Evolutionary conservation across 495 filamentous ascomycete species (phyloP).

Genomic region (Glarea lozoyensis): DNA sequence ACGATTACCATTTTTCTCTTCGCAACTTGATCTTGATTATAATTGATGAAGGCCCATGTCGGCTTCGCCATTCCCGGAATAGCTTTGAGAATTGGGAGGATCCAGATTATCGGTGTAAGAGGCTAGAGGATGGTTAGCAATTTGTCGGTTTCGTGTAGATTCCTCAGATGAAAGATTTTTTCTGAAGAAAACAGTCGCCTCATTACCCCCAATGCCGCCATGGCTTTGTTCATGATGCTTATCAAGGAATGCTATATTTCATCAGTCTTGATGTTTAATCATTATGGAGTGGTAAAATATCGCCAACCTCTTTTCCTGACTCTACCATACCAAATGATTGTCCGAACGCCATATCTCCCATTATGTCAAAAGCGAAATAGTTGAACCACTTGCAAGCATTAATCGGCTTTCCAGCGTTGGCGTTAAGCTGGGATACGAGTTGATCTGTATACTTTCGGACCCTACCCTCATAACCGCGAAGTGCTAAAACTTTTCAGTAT

Average conservation of each 20-base stretch:
- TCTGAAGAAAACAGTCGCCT: too few species aligned
- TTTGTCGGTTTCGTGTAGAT: not conserved
- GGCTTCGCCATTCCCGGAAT: not conserved
- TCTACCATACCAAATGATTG: slow-evolving; percentile 5
- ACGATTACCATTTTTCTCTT: not conserved
- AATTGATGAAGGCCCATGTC: not conserved
- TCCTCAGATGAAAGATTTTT: too few species aligned
- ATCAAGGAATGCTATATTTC: slow-evolving; percentile 1
- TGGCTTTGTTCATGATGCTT: not conserved
- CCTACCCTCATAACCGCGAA: not conserved
- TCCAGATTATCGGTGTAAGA: too few species aligned
- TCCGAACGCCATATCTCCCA: slow-evolving; percentile 10
- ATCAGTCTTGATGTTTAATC: slow-evolving; percentile 1
- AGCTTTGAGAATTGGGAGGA: not conserved
- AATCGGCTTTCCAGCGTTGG: not conserved
- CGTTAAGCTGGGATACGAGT: slow-evolving; percentile 10
- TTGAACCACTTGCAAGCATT: slow-evolving; percentile 4
- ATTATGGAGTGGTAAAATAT: not conserved
- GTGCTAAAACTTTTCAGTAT: not conserved
- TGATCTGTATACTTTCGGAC: not conserved
- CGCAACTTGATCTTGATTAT: not conserved
- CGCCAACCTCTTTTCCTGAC: not conserved
- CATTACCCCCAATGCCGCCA: not conserved
- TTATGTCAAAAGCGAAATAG: slow-evolving; percentile 6
- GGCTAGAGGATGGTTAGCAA: too few species aligned